These are phyloP conservation scores for Cercospora zeae-maydis DNA, from an alignment of 2,329 filamentous ascomycete genomes.

Conservation along the genomic window DNA sequence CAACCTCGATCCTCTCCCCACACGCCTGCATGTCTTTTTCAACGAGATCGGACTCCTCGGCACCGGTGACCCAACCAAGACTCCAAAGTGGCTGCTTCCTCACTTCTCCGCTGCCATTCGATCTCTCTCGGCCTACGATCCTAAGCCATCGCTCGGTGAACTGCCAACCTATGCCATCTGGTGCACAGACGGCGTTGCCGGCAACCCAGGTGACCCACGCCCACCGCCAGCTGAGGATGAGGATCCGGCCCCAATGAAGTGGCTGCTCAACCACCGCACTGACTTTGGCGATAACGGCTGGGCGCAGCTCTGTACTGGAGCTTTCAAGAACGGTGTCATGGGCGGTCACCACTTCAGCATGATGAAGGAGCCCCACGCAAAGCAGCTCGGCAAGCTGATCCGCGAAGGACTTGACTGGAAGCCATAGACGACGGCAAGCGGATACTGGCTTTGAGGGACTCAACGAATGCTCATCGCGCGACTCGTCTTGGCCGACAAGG, in stretches of 20 bases:
- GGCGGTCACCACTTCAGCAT: conserved; percentile 72
- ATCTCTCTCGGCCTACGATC: conserved; percentile 66
- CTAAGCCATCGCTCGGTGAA: conserved; percentile 59
- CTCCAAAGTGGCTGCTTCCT: conserved; percentile 69
- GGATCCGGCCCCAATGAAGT: conserved; percentile 55
- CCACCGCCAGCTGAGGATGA: conserved; percentile 60
- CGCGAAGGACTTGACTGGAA: conserved; percentile 40
- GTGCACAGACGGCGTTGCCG: conserved; percentile 70
- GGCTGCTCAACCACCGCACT: conserved; percentile 68
- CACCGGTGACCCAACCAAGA: conserved; percentile 55
- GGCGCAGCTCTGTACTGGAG: conserved; percentile 60
- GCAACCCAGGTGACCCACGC: conserved; percentile 61
- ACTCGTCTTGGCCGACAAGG: not conserved
- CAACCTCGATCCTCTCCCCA: conserved; percentile 49
- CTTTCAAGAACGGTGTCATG: conserved; percentile 64
- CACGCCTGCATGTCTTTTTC: conserved; percentile 66
- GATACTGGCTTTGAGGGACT: not conserved
- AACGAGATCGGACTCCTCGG: conserved; percentile 68
- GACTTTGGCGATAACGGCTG: conserved; percentile 69
- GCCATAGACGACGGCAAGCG: not conserved
- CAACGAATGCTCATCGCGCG: not conserved
- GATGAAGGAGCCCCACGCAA: conserved; percentile 60
- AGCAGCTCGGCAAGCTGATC: conserved; percentile 42
- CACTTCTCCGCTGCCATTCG: conserved; percentile 68
- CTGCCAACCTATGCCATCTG: conserved; percentile 65